Percentiles rank a stretch among this genome's conserved stretches.
Evolutionary conservation across 2,329 filamentous ascomycete genomes (phyloP).

Genomic region (Chaetomiaceae sp.): DNA sequence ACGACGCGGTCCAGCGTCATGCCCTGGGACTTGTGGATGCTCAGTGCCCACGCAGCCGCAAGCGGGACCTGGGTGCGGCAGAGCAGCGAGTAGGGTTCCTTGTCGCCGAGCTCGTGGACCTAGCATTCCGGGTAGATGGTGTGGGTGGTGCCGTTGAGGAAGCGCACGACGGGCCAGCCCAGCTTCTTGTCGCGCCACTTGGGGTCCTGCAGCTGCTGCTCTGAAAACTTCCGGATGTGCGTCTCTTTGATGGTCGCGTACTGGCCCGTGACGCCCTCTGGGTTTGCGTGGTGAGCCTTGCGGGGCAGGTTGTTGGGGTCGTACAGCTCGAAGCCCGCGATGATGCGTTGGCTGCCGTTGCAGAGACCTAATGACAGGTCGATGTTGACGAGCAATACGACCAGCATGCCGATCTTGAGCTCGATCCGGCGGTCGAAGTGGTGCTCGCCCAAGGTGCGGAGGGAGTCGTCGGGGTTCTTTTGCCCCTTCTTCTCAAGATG

Average conservation of each 20-base stretch:
- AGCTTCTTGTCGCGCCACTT: conserved; percentile 20
- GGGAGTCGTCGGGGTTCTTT: conserved; percentile 23
- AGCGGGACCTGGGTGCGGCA: conserved; percentile 57
- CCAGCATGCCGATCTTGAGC: conserved; percentile 46
- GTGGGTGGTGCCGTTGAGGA: conserved; percentile 39
- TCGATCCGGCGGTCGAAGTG: conserved; percentile 38
- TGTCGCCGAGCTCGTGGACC: conserved; percentile 40
- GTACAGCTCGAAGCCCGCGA: conserved; percentile 38
- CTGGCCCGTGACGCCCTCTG: conserved; percentile 30
- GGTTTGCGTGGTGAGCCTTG: conserved; percentile 16
- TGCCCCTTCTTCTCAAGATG: conserved; percentile 24
- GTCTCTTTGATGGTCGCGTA: conserved; percentile 32
- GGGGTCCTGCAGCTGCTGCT: conserved; percentile 10
- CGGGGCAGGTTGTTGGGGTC: conserved; percentile 26
- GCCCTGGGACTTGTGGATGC: conserved; percentile 57
- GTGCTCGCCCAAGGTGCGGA: conserved; percentile 38
- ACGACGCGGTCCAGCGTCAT: conserved; percentile 55
- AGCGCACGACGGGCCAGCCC: conserved; percentile 46
- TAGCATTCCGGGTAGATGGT: conserved; percentile 48
- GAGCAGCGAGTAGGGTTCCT: conserved; percentile 41
- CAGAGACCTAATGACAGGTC: conserved; percentile 36
- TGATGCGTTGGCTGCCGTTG: conserved; percentile 43
- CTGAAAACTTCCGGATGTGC: conserved; percentile 36
- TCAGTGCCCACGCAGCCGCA: conserved; percentile 55
- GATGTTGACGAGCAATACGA: conserved; percentile 48